Evolutionary conservation across 371 early-diverging fungal species (phyloP), one percentile per base, ranked within the genome.

Genomic region (Fennellomyces sp.): DNA sequence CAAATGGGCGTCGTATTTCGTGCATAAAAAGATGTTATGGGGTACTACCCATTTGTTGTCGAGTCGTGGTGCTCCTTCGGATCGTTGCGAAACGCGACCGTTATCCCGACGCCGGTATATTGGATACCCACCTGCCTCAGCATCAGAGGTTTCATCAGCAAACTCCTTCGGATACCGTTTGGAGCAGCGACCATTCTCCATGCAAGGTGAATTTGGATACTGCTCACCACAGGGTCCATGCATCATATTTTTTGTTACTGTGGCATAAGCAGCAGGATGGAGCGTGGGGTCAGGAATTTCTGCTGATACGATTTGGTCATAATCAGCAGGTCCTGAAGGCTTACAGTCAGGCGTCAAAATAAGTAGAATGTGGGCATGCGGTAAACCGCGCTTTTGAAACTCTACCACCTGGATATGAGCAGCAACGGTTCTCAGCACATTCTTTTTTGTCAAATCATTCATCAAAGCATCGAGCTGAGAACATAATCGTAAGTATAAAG

Each of bases 231-330:
- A 76, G 25, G 69, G 71, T 2, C 68, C 73, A 63, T 76, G 75
- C 11, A 75, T 53, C 70, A 79, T 75, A 2, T 45, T 29, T 2
- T 13, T 57, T n/a, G n/a, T n/a, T n/a, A n/a, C n/a, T n/a, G n/a
- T n/a, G n/a, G n/a, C 3, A n/a, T 60, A 0, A 75, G 71, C 5
- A 69, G 72, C 25, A 63, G 52, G 36, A 68, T 69, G 19, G 60
- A 31, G 50, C n/a, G n/a, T n/a, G n/a, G n/a, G n/a, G n/a, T 75
- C 67, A 2, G 71, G 74, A 13, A 72, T 60, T n/a, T 74, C 69
- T 12, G 76, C 75, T 2, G 66, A 67, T 0, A 73, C 48, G 21
- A 71, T 52, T 0, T n/a, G 21, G 31, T 73, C 68, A 63, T 53
- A 62, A 28, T 72, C 63, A 2, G 60, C 67, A 39, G 58, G 36